Evolutionary conservation across 2,329 filamentous ascomycete genomes (phyloP).

Genomic region (Botryotinia convoluta): DNA sequence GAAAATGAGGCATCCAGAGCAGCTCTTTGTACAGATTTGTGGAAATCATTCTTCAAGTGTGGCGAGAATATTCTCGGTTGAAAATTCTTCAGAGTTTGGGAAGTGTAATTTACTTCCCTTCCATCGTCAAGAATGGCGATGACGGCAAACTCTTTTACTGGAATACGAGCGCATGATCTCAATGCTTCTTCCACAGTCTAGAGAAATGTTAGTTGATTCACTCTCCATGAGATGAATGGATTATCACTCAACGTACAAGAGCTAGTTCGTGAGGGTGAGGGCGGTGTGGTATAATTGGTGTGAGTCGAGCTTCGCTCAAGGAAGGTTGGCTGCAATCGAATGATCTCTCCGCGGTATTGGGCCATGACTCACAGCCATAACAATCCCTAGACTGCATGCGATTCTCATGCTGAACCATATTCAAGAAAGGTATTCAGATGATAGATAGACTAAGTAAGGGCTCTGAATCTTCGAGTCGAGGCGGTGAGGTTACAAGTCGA

Average conservation of each 20-base stretch:
- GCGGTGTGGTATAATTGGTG: slow-evolving; percentile 20
- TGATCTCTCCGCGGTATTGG: slow-evolving; percentile 27
- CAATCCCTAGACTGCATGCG: slow-evolving; percentile 25
- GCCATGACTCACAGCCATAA: slow-evolving; percentile 26
- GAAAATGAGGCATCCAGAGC: slow-evolving; percentile 20
- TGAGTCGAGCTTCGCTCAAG: slow-evolving; percentile 23
- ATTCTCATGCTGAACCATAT: slow-evolving; percentile 31
- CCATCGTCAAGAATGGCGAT: slow-evolving; percentile 31
- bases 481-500: slow-evolving; percentile 35
- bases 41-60: slow-evolving; percentile 25
- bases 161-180: slow-evolving; percentile 30
- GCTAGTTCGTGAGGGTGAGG: slow-evolving; percentile 6
- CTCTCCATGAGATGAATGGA: neutral
- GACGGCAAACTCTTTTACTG: slow-evolving; percentile 33
- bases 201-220: neutral
- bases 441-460: slow-evolving; percentile 12
- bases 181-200: slow-evolving; percentile 32
- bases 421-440: slow-evolving; percentile 23
- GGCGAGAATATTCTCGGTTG: slow-evolving; percentile 28
- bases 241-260: slow-evolving; percentile 13
- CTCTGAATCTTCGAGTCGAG: slow-evolving; percentile 15
- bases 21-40: slow-evolving; percentile 20
- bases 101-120: slow-evolving; percentile 30
- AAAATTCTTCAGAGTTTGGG: slow-evolving; percentile 27
- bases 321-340: slow-evolving; percentile 26